Evolutionary conservation across 495 filamentous ascomycete genomes (phyloP).

Genomic region (Daldinia decipiens): DNA sequence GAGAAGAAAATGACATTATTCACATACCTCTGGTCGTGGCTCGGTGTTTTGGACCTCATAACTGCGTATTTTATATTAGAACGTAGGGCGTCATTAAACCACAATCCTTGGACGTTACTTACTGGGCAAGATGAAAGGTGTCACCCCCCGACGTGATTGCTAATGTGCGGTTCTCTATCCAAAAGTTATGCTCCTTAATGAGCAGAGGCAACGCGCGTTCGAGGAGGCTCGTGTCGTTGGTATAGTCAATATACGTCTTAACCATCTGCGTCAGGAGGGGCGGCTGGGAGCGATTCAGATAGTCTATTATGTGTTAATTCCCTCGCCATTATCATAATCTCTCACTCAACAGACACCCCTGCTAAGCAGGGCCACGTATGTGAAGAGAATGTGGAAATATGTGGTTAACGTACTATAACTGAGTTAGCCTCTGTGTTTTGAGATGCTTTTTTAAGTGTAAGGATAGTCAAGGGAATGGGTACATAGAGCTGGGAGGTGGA

Average conservation of each 20-base stretch:
- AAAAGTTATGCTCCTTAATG: constrained; percentile 61
- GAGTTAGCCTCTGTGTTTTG: constrained; percentile 10
- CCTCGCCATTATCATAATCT: background rate
- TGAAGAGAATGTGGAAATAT: background rate
- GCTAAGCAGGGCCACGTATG: background rate
- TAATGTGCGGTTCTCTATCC: constrained; percentile 57
- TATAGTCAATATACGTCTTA: constrained; percentile 59
- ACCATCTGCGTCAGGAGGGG: constrained; percentile 62
- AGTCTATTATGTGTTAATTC: constrained; percentile 45
- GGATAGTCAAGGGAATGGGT: background rate
- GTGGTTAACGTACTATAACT: constrained; percentile 23
- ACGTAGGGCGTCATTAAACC: background rate
- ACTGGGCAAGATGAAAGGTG: constrained; percentile 56
- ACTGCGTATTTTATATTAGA: constrained; percentile 36
- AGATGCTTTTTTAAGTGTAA: background rate
- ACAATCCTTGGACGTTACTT: constrained; percentile 18
- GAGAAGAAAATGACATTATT: background rate
- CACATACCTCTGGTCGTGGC: constrained; percentile 55
- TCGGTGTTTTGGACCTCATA: constrained; percentile 60
- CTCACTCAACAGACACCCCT: background rate
- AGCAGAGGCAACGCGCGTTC: constrained; percentile 57
- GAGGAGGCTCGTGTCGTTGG: constrained; percentile 61
- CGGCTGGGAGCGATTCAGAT: constrained; percentile 61
- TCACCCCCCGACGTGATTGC: constrained; percentile 47
- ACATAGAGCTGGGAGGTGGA: background rate